phyloP scores from a whole-genome alignment of 768 basidiomycete genomes.

The Cyathus striatus region DNA sequence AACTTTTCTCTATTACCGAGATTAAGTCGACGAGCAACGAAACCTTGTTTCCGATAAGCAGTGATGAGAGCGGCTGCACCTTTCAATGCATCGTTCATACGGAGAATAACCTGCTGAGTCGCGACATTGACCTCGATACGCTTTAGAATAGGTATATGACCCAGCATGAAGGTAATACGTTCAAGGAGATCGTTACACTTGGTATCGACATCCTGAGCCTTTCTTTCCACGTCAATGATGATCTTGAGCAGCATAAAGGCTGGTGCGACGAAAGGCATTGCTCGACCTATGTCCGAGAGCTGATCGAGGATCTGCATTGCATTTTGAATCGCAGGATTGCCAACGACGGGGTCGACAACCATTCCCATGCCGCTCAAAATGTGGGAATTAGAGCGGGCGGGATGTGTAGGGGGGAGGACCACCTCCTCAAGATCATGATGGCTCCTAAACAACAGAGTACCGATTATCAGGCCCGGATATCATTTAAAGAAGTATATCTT shows the following conservation, averaged over 20 bases:
- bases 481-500: too few species aligned
- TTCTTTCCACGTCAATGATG: constrained; percentile 32
- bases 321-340: constrained; percentile 15
- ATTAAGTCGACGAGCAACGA: constrained; percentile 29
- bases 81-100: constrained; percentile 30
- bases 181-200: constrained; percentile 36
- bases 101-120: constrained; percentile 30
- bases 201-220: constrained; percentile 29
- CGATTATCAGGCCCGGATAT: too few species aligned
- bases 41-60: constrained; percentile 31
- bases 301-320: constrained; percentile 24
- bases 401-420: not conserved
- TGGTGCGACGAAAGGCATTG: constrained; percentile 31
- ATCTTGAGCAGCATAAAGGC: constrained; percentile 33
- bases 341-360: constrained; percentile 12
- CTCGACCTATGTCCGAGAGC: constrained; percentile 28
- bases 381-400: not conserved
- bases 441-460: too few species aligned
- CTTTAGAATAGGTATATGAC: constrained; percentile 28
- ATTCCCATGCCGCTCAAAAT: constrained; percentile 6
- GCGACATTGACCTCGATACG: constrained; percentile 25
- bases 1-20: constrained; percentile 33
- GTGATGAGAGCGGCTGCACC: constrained; percentile 31
- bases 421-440: too few species aligned
- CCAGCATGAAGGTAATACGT: constrained; percentile 37